Conservation (phyloP, 2,329 filamentous ascomycete species). For the Apiospora kogelbergensis region DNA sequence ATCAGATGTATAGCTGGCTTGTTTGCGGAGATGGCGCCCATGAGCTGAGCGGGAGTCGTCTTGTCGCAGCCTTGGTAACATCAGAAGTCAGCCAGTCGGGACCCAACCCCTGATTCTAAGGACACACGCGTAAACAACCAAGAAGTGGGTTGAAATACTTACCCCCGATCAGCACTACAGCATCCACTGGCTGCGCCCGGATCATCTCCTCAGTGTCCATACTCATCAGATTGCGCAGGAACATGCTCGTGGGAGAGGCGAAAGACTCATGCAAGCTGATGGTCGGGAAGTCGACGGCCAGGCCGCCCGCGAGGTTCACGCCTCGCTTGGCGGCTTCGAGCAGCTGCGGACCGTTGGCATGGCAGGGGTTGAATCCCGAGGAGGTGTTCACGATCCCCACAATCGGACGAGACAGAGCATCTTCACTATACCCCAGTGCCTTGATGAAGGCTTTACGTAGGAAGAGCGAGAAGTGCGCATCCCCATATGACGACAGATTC, state of each 20-base stretch:
- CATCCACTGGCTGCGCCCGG: slow-evolving; percentile 68
- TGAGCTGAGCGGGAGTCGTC: slow-evolving; percentile 71
- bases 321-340: slow-evolving; percentile 70
- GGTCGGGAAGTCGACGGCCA: slow-evolving; percentile 72
- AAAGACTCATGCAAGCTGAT: slow-evolving; percentile 73
- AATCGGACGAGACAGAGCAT: slow-evolving; percentile 68
- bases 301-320: slow-evolving; percentile 63
- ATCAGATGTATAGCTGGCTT: slow-evolving; percentile 69
- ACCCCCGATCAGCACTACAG: slow-evolving; percentile 67
- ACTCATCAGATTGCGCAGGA: slow-evolving; percentile 71
- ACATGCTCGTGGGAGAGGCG: slow-evolving; percentile 72
- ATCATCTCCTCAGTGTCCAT: slow-evolving; percentile 84
- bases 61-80: slow-evolving; percentile 66
- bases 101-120: background rate
- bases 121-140: background rate
- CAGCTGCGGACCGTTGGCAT: slow-evolving; percentile 70
- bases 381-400: slow-evolving; percentile 75
- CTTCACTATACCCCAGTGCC: slow-evolving; percentile 71
- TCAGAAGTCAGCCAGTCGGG: background rate
- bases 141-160: slow-evolving; percentile 18
- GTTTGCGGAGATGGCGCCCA: slow-evolving; percentile 74
- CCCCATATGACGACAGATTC: slow-evolving; percentile 68
- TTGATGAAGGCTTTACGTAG: slow-evolving; percentile 78
- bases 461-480: slow-evolving; percentile 74
- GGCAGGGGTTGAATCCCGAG: slow-evolving; percentile 73